Conservation (phyloP, 768 basidiomycete genomes). For the Botryobasidium botryosum region DNA sequence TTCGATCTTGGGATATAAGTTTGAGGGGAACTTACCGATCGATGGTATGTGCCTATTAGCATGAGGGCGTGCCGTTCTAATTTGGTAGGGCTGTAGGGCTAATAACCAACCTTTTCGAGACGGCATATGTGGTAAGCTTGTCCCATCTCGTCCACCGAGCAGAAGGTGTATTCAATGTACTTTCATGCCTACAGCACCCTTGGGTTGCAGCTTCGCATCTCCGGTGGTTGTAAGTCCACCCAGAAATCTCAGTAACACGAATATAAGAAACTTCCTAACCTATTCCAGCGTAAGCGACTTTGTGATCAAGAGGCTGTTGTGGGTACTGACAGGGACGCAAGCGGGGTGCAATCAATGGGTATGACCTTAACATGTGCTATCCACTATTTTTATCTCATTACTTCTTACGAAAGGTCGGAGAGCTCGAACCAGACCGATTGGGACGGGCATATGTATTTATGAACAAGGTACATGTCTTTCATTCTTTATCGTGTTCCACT, state of each 20-base stretch:
- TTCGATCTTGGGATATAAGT: slow-evolving; percentile 32
- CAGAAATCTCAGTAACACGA: neutral
- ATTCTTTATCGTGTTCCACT: neutral
- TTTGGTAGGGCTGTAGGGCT: slow-evolving; percentile 12
- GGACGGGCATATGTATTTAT: slow-evolving; percentile 49
- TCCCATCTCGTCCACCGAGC: neutral
- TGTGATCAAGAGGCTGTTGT: slow-evolving; percentile 40
- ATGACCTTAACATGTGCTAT: slow-evolving; percentile 3
- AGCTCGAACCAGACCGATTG: slow-evolving; percentile 33
- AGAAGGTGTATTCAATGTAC: neutral
- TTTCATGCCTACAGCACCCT: slow-evolving; percentile 27
- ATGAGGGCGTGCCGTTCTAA: no score
- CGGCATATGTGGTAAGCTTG: slow-evolving; percentile 30
- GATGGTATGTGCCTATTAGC: slow-evolving; percentile 19
- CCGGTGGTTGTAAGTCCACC: slow-evolving; percentile 34
- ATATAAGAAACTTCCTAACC: no score
- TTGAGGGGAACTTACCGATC: slow-evolving; percentile 25
- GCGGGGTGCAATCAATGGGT: slow-evolving; percentile 49
- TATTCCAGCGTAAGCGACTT: slow-evolving; percentile 26
- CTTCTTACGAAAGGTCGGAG: slow-evolving; percentile 27
- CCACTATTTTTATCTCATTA: neutral
- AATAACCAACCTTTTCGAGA: slow-evolving; percentile 43
- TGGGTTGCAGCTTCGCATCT: slow-evolving; percentile 40
- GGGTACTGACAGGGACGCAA: slow-evolving; percentile 39
- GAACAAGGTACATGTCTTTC: slow-evolving; percentile 28